Conservation (phyloP, 192 early-diverging fungal species). For the Coemansia pectinata region DNA sequence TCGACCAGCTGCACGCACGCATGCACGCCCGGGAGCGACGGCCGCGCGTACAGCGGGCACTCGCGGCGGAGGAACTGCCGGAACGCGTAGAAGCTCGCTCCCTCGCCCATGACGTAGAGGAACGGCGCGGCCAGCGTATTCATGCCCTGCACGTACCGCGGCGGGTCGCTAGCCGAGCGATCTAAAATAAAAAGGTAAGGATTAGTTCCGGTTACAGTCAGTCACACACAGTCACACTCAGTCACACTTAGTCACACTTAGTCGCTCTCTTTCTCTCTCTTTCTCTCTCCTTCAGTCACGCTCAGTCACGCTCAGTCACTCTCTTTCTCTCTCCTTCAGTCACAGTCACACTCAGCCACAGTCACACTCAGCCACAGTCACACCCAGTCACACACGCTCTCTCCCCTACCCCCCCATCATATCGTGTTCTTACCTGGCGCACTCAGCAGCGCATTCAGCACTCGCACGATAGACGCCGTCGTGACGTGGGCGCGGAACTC, state of each 20-base stretch:
- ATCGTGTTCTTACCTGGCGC: slow-evolving; percentile 61
- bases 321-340: too few species aligned
- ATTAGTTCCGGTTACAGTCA: too few species aligned
- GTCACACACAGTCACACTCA: too few species aligned
- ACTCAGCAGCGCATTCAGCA: slow-evolving; percentile 87
- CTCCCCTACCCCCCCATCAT: too few species aligned
- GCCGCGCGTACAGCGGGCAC: slow-evolving; percentile 93
- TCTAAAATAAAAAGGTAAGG: neutral
- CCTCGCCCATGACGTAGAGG: slow-evolving; percentile 86
- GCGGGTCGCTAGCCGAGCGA: slow-evolving; percentile 43
- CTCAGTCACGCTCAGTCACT: too few species aligned
- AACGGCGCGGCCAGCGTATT: slow-evolving; percentile 93
- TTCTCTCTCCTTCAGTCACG: too few species aligned
- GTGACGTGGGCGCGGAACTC: slow-evolving; percentile 71
- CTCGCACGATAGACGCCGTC: slow-evolving; percentile 71
- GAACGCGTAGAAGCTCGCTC: slow-evolving; percentile 88
- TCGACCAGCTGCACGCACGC: slow-evolving; percentile 87
- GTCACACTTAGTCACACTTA: too few species aligned
- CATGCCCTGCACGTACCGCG: slow-evolving; percentile 91
- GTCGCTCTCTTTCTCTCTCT: too few species aligned
- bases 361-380: too few species aligned
- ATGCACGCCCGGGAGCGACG: slow-evolving; percentile 85
- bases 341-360: too few species aligned
- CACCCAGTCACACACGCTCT: too few species aligned
- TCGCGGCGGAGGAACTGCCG: slow-evolving; percentile 82